These are phyloP conservation scores for Malassezia equina DNA, from an alignment of 1,284 basidiomycete species.

Conservation along the genomic window DNA sequence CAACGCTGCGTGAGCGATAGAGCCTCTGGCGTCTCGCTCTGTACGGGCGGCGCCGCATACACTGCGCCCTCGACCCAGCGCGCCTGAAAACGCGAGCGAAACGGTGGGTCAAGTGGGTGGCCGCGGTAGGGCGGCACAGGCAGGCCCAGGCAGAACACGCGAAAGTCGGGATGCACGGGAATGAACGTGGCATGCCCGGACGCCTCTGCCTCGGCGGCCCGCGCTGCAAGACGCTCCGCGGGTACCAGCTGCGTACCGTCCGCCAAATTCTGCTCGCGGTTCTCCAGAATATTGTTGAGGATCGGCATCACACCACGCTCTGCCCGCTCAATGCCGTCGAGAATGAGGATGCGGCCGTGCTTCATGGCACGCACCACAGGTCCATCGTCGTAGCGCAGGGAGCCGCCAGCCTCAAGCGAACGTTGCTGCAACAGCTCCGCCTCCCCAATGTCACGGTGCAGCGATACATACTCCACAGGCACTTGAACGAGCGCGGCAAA, in stretches of 20 bases:
- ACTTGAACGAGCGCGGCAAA: slow-evolving; percentile 47
- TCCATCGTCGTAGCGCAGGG: slow-evolving; percentile 44
- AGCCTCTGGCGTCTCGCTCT: slow-evolving; percentile 7
- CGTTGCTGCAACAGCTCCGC: slow-evolving; percentile 48
- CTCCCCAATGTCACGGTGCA: slow-evolving; percentile 49
- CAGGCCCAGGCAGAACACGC: slow-evolving; percentile 47
- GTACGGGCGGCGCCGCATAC: slow-evolving; percentile 13
- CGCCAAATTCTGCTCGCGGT: slow-evolving; percentile 45
- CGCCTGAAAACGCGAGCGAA: slow-evolving; percentile 49
- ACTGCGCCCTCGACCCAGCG: slow-evolving; percentile 45
- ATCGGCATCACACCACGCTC: slow-evolving; percentile 46
- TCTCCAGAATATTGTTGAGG: slow-evolving; percentile 49
- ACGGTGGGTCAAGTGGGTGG: slow-evolving; percentile 49
- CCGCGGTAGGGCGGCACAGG: slow-evolving; percentile 48
- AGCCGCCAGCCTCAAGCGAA: slow-evolving; percentile 38
- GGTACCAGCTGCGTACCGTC: slow-evolving; percentile 49
- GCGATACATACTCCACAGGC: slow-evolving; percentile 46
- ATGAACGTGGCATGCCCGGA: slow-evolving; percentile 32
- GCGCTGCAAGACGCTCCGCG: slow-evolving; percentile 35
- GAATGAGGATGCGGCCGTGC: slow-evolving; percentile 45
- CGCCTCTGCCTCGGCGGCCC: slow-evolving; percentile 21
- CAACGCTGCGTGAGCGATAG: slow-evolving; percentile 29
- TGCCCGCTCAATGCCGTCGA: slow-evolving; percentile 49
- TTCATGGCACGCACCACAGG: slow-evolving; percentile 49
- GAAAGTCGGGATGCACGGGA: slow-evolving; percentile 47